Base-by-base conservation (phyloP, 2,329 filamentous ascomycete species). In the Emergomyces orientalis region DNA sequence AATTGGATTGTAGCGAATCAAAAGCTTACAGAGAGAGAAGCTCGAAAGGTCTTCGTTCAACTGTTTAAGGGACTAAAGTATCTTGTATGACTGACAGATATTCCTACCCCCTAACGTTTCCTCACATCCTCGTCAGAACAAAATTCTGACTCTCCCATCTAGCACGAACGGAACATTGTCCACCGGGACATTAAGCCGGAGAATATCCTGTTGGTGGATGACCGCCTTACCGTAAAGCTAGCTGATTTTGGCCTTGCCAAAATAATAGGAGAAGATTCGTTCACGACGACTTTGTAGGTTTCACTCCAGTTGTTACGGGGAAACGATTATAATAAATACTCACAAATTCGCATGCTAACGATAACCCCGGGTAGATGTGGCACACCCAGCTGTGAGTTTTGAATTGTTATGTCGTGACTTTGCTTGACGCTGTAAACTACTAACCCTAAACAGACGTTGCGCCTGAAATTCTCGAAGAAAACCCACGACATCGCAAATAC, bases 151-250 rank as follows among this genome's bases (percentile, higher is more conserved):
- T 45, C n/a, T 43, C 11, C 47, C 5, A 17, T 32, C 67, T 68
- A 65, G 93, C 94, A 99, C 73, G 94, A 97, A 65, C 89, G 94
- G 66, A 95, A 94, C 70, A 96, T 99, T 74, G 92, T 97, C 5
- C 94, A 99, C 74, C 88, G 94, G 63, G 94, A 99, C 70, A 97
- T 99, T 77, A 97, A 97, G 76, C 93, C 92, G 0, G 93, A 97
- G 73, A 97, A 97, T 71, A 97, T 99, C 41, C 79, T 99, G 9
- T 79, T 99, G 43, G 86, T 88, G 5, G 91, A 97, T 76, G 91
- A 90, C 71, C 83, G 94, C 41, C 78, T 97, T 34, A 87, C 87
- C 64, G 88, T 96, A 66, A 99, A 99, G 77, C 79, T 99, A 65
- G 94, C 92, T 25, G 94, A 99, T 75, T 99, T 99, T 76, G 94